Base-by-base conservation (phyloP, 306 rosid genomes). In the Gastrolobium bilobum region DNA sequence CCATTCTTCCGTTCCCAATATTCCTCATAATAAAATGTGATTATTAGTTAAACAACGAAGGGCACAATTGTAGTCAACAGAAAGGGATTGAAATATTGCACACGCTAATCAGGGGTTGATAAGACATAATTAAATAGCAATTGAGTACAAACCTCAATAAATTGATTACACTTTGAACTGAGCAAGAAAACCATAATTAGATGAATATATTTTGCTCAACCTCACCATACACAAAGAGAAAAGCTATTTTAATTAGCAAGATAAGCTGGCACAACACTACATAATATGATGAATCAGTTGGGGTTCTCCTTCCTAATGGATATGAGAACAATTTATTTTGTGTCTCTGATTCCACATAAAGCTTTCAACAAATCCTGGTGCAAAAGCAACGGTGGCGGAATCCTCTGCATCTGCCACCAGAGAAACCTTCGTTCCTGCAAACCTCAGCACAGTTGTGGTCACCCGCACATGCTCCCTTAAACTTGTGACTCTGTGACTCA, bases 301-400 rank as follows among this genome's bases (percentile, higher is more conserved):
- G 39, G 7, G 13, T 62, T 35, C 68, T 37, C 7, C 47, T 62
- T 14, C 68, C 50, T 38, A 39, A 38, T 6, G 69, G 50, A 63
- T 38, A 20, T 5, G 44, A 33, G 60, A 48, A 68, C 31, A 3
- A 48, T 34, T 69, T 69, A 69, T 34, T 33, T 47, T 58, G 33
- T 10, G 73, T 51, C 59, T 14, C 46, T 50, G 61, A 69, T 69
- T 51, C 31, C 46, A 14, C 26, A 8, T 20, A 20, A 20, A 20
- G 0, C 0, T 20, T 50, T 76, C 26, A 85, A 40, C 91, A 88
- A 20, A 30, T 44, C 37, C 54, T 70, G 6, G 83, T 85, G 57
- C 91, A 88, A 47, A 88, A 88, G 84, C 89, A 88, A 7, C 89
- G 87, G 35, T 37, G 91, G 30, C 87, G 86, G 76, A 88, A 74